Evolutionary conservation across 164 flowering plant genomes (phyloP).

Genomic region (Umbellularia californica): DNA sequence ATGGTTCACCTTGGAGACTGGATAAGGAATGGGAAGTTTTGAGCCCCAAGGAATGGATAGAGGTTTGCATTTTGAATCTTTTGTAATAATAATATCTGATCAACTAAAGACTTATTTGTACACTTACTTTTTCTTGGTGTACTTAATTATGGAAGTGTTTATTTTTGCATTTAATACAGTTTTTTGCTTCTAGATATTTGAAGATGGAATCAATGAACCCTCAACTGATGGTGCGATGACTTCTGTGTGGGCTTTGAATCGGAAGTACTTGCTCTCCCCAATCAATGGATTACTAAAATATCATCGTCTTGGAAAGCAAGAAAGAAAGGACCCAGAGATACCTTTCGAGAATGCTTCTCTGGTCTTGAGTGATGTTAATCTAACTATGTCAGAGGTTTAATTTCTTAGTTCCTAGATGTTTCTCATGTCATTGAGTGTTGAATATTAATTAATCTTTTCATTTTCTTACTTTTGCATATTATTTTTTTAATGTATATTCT

Average conservation of each 20-base stretch:
- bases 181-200: constrained; percentile 58
- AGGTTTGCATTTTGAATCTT: constrained; percentile 48
- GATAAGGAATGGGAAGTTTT: constrained; percentile 90
- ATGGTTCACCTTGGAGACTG: constrained; percentile 70
- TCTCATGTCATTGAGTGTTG: not conserved
- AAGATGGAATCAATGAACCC: constrained; percentile 87
- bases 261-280: constrained; percentile 79
- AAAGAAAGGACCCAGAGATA: constrained; percentile 71
- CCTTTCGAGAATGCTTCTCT: constrained; percentile 93
- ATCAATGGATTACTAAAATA: constrained; percentile 87
- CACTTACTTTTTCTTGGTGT: not conserved
- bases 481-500: not conserved
- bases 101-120: not conserved
- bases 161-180: no score
- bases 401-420: not conserved
- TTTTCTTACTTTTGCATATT: not conserved
- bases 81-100: not conserved
- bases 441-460: not conserved
- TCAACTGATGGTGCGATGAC: constrained; percentile 19
- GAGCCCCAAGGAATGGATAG: constrained; percentile 83
- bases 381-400: constrained; percentile 81
- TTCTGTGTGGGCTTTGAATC: constrained; percentile 67
- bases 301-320: constrained; percentile 95
- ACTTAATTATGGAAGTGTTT: no score
- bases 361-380: constrained; percentile 67